Evolutionary conservation across 2,329 filamentous ascomycete genomes (phyloP), one percentile per base, ranked within the genome.

Genomic region (Cryphonectria japonica): DNA sequence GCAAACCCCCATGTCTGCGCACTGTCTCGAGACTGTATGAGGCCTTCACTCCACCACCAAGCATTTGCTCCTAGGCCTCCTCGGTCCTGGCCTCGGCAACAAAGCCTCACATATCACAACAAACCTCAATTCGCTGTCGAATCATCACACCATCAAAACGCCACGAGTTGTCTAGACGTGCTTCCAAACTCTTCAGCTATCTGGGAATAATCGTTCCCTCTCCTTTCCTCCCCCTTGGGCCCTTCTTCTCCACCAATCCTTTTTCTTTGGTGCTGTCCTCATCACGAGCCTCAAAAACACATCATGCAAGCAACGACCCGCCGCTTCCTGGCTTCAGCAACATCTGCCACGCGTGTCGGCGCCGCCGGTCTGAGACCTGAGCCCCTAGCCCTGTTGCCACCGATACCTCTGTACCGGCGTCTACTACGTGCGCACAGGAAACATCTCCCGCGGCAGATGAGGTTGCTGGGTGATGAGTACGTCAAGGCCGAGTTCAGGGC

Each of bases 401-500:
- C 95, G 0, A 92, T 98, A 64, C 93, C 91, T 2, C 87, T 99
- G 11, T 99, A 98, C 84, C 89, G 96, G 72, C 90, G 96, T 50
- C 83, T 99, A 37, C 85, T 99, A 41, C 91, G 96, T 74, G 91
- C 93, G 4, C 96, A 99, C 82, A 89, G 96, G 75, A 93, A 91
- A 77, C 87, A 92, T 76, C 84, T 99, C 13, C 90, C 91, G 0
- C 76, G 82, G 1, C 92, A 97, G 69, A 88, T 90, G 90, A 90
- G 96, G 50, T 71, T 97, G 5, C 83, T 99, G 9, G 96, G 96
- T 5, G 96, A 99, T 78, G 89, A 94, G 80, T 99, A 98, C 81
- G 86, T 98, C 80, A 98, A 97, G 83, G 89, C 90, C 62, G 96
- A 99, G 83, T 99, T 98, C 76, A 88, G 93, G 72, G 92, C 92